phyloP scores from a whole-genome alignment of 2,329 filamentous ascomycete species.

The Pseudogymnoascus destructans region DNA sequence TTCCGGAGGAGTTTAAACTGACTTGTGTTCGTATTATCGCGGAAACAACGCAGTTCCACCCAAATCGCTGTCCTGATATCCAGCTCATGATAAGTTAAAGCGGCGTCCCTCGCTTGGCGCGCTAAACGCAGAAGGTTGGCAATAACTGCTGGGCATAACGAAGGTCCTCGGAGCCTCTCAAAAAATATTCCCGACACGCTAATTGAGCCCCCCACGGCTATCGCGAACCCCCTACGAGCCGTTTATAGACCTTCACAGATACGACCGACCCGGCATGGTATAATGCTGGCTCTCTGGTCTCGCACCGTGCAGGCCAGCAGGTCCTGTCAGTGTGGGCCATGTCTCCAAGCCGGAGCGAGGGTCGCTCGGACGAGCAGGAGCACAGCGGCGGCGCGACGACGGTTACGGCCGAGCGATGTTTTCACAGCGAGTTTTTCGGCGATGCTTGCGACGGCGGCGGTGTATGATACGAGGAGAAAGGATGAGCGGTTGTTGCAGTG shows the following conservation, averaged over 20 bases:
- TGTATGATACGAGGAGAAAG: constrained; percentile 49
- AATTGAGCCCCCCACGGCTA: background rate
- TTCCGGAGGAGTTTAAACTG: background rate
- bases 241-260: constrained; percentile 11
- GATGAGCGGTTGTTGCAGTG: constrained; percentile 44
- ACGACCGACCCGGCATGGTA: constrained; percentile 14
- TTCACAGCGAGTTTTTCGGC: constrained; percentile 57
- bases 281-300: constrained; percentile 58
- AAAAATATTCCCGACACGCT: background rate
- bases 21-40: constrained; percentile 2
- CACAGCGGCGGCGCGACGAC: constrained; percentile 37
- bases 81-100: background rate
- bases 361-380: constrained; percentile 33
- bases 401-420: constrained; percentile 38
- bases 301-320: constrained; percentile 48
- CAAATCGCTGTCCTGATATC: background rate
- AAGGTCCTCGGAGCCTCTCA: background rate
- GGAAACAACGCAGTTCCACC: background rate
- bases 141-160: background rate
- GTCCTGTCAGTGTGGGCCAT: constrained; percentile 50
- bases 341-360: constrained; percentile 35
- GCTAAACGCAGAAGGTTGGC: background rate
- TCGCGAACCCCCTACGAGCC: background rate
- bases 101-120: constrained; percentile 3
- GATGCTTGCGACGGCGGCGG: constrained; percentile 50